Conservation (phyloP, 495 filamentous ascomycete species). For the Letharia lupina region DNA sequence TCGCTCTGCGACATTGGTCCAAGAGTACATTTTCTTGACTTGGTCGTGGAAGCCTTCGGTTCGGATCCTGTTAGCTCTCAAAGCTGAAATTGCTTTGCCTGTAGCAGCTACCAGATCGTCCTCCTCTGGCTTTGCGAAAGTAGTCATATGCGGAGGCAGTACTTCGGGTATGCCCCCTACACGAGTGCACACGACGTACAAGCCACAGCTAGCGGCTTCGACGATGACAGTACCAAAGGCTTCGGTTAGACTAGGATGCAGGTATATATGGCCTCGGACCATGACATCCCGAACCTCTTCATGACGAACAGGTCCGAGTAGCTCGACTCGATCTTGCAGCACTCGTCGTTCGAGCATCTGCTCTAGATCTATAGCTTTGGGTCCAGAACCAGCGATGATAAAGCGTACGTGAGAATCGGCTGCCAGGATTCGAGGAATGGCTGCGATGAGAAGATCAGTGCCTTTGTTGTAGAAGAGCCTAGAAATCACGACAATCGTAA, state of each 20-base stretch:
- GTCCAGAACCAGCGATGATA: slow-evolving; percentile 90
- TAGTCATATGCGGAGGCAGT: slow-evolving; percentile 85
- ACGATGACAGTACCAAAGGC: slow-evolving; percentile 97
- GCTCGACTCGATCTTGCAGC: slow-evolving; percentile 86
- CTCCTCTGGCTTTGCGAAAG: slow-evolving; percentile 86
- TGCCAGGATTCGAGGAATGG: slow-evolving; percentile 84
- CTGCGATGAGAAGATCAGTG: slow-evolving; percentile 87
- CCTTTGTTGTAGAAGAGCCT: slow-evolving; percentile 99
- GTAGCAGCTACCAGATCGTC: slow-evolving; percentile 82
- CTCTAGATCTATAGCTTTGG: slow-evolving; percentile 93
- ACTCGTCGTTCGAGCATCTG: slow-evolving; percentile 96
- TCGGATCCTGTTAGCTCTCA: slow-evolving; percentile 75
- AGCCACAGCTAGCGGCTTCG: slow-evolving; percentile 87
- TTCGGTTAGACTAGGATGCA: slow-evolving; percentile 90
- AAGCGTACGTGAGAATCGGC: slow-evolving; percentile 89
- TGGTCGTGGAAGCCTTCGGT: slow-evolving; percentile 94
- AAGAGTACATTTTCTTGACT: slow-evolving; percentile 96
- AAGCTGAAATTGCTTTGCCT: slow-evolving; percentile 65
- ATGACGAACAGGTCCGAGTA: slow-evolving; percentile 85
- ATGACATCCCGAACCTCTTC: slow-evolving; percentile 98
- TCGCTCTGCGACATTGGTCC: slow-evolving; percentile 86
- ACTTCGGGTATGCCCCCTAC: slow-evolving; percentile 97
- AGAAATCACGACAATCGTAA: slow-evolving; percentile 95
- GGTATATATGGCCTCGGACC: slow-evolving; percentile 92
- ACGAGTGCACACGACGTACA: slow-evolving; percentile 93